Evolutionary conservation across 2,329 filamentous ascomycete species (phyloP).

Genomic region (Paraconiothyrium sp.): DNA sequence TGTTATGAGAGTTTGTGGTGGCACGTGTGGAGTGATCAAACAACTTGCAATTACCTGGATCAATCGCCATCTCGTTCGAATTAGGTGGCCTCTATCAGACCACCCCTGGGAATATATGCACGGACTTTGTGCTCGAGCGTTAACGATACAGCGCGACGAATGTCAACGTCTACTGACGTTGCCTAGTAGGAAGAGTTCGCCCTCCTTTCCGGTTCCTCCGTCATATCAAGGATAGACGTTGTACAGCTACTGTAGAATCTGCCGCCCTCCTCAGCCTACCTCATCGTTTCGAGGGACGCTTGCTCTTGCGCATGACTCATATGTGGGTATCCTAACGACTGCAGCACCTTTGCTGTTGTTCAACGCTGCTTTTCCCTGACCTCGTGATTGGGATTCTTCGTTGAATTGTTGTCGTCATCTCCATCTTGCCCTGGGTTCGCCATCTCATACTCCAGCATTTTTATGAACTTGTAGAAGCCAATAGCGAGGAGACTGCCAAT

Average conservation of each 20-base stretch:
- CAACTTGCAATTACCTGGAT: too few species aligned
- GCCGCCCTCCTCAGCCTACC: conserved; percentile 5
- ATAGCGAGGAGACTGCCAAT: conserved; percentile 57
- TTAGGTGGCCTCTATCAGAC: too few species aligned
- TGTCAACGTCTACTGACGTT: too few species aligned
- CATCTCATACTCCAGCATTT: conserved; percentile 51
- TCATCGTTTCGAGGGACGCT: conserved; percentile 4
- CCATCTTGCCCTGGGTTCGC: conserved; percentile 49
- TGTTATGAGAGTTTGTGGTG: too few species aligned
- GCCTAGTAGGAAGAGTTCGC: background rate
- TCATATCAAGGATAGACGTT: background rate
- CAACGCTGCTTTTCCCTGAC: conserved; percentile 23
- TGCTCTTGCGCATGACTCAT: background rate
- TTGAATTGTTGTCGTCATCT: conserved; percentile 36
- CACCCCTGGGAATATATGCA: too few species aligned
- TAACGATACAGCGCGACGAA: too few species aligned
- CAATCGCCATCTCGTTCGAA: too few species aligned
- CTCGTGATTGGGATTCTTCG: conserved; percentile 22
- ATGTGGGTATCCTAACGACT: conserved; percentile 7
- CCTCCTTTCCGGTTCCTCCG: conserved; percentile 1
- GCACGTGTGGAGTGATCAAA: too few species aligned
- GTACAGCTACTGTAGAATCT: background rate
- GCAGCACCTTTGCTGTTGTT: conserved; percentile 4
- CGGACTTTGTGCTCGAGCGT: too few species aligned
- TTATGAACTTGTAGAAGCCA: conserved; percentile 60